Evolutionary conservation across 2,329 filamentous ascomycete species (phyloP).

Genomic region (Rhynchosporium secalis): DNA sequence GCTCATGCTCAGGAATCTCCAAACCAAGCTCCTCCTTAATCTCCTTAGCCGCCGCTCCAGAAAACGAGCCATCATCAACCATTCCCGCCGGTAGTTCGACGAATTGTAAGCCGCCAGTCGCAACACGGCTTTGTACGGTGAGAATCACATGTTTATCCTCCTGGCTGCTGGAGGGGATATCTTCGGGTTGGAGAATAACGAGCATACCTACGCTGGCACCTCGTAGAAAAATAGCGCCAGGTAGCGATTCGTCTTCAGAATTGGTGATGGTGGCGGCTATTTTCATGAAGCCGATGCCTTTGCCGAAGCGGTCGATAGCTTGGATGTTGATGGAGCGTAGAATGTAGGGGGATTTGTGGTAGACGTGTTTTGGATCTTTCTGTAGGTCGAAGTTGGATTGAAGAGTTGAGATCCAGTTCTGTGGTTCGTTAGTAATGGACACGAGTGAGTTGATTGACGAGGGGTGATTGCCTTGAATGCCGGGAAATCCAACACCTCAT

Average conservation of each 20-base stretch:
- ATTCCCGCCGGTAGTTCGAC: constrained; percentile 20
- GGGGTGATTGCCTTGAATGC: constrained; percentile 49
- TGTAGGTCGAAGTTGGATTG: constrained; percentile 32
- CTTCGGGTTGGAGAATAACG: constrained; percentile 47
- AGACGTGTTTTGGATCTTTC: constrained; percentile 14
- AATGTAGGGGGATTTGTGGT: constrained; percentile 50
- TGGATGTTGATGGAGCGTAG: constrained; percentile 54
- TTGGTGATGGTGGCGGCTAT: constrained; percentile 52
- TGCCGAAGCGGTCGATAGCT: constrained; percentile 53
- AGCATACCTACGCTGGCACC: constrained; percentile 63
- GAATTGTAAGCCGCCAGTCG: constrained; percentile 18
- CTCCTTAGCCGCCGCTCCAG: constrained; percentile 59
- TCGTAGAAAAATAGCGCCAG: constrained; percentile 57
- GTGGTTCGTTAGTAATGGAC: not conserved
- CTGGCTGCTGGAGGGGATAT: constrained; percentile 40
- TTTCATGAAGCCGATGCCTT: constrained; percentile 56
- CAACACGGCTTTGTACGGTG: constrained; percentile 44
- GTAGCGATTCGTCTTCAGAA: constrained; percentile 42
- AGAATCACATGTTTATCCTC: constrained; percentile 57
- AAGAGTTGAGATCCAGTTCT: constrained; percentile 34
- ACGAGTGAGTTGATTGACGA: not conserved
- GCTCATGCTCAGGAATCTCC: constrained; percentile 50
- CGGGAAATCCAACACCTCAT: constrained; percentile 49
- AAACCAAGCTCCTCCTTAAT: constrained; percentile 61
- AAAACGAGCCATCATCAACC: constrained; percentile 43